Conservation (phyloP, 2,329 filamentous ascomycete species). For the Aspergillus eucalypticola region DNA sequence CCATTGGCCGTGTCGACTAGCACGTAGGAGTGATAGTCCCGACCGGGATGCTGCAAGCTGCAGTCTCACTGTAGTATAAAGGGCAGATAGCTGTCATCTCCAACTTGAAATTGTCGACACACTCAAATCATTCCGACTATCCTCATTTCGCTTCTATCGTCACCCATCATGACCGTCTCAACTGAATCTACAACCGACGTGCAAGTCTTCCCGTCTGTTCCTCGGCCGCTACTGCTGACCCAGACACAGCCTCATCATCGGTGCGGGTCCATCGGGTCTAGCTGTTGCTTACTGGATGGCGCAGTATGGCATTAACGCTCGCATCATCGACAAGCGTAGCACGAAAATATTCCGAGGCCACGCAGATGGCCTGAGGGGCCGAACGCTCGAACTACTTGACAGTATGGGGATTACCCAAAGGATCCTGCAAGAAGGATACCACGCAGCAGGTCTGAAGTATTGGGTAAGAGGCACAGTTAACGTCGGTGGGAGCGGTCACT, state of each 20-base stretch:
- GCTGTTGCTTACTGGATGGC: slow-evolving; percentile 53
- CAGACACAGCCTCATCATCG: slow-evolving; percentile 41
- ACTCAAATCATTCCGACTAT: background rate
- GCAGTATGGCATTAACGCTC: slow-evolving; percentile 49
- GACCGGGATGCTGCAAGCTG: background rate
- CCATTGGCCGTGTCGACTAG: background rate
- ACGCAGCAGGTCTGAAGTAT: slow-evolving; percentile 64
- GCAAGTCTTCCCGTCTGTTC: background rate
- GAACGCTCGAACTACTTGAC: slow-evolving; percentile 58
- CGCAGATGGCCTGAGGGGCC: slow-evolving; percentile 19
- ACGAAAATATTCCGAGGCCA: slow-evolving; percentile 36
- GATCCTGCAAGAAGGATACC: slow-evolving; percentile 66
- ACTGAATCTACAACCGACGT: slow-evolving; percentile 14
- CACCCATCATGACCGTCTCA: slow-evolving; percentile 1
- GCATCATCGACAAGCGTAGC: slow-evolving; percentile 50
- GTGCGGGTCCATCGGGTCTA: slow-evolving; percentile 53
- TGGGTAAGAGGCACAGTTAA: slow-evolving; percentile 21
- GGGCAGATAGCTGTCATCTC: background rate
- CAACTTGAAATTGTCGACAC: too few species aligned
- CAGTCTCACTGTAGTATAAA: background rate
- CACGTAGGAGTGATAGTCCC: background rate
- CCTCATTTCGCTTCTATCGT: background rate
- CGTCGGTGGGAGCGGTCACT: background rate
- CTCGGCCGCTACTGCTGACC: background rate
- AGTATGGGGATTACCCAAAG: slow-evolving; percentile 67